A percentile compares a stretch with the other conserved stretches of the same genome.
Evolutionary conservation across 805 yeast genomes (phyloP).

Genomic region (Brettanomyces custersianus): DNA sequence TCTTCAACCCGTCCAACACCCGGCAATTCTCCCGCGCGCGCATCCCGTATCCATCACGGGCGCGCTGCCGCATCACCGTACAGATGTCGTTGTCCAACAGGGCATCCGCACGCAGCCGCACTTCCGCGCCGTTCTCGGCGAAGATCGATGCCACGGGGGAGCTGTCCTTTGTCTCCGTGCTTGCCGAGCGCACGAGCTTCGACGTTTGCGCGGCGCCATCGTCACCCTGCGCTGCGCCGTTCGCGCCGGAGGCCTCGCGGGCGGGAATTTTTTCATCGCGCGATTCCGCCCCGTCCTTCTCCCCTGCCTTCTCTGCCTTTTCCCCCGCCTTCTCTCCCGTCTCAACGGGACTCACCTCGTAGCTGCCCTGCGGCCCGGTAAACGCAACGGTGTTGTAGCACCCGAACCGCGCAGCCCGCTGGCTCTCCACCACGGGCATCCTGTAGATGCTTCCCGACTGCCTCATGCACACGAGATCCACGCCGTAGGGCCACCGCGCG

Average conservation of each 20-base stretch:
- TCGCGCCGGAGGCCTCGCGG: not conserved
- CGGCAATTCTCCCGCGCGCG: conserved; percentile 57
- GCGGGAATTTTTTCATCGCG: not conserved
- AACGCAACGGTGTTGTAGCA: conserved; percentile 58
- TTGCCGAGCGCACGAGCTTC: not conserved
- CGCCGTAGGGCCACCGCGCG: conserved; percentile 35
- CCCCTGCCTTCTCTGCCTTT: not conserved
- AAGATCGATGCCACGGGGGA: conserved; percentile 3
- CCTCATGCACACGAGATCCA: conserved; percentile 76
- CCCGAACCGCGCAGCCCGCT: conserved; percentile 53
- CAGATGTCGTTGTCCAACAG: conserved; percentile 67
- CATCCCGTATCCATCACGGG: conserved; percentile 61
- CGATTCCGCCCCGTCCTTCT: not conserved
- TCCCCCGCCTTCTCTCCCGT: conserved; percentile 32
- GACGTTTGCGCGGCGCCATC: not conserved
- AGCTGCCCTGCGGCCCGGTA: conserved; percentile 50
- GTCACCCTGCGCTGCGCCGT: not conserved
- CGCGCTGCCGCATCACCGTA: conserved; percentile 61
- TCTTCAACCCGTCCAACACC: conserved; percentile 43
- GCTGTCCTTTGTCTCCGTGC: not conserved
- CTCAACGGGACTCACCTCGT: conserved; percentile 6
- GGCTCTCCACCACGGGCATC: conserved; percentile 65
- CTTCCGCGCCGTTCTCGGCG: conserved; percentile 20
- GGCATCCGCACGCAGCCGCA: conserved; percentile 15
- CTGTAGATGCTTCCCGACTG: conserved; percentile 83